Base-by-base conservation (phyloP, 192 early-diverging fungal genomes). In the Coemansia sp. region DNA sequence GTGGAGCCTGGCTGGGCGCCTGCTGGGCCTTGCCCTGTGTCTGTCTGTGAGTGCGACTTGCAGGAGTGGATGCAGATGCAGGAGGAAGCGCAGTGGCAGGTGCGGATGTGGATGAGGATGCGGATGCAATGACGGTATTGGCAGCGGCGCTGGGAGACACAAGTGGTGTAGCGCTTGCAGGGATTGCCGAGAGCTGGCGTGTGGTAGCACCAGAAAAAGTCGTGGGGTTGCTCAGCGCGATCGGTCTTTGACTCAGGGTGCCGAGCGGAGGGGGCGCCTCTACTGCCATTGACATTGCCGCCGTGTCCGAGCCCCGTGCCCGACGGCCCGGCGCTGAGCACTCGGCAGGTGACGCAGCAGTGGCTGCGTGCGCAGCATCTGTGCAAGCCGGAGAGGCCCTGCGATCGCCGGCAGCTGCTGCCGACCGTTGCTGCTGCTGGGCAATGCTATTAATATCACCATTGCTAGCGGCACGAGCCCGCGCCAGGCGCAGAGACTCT, bases 41-140 rank as follows among this genome's bases (percentile, higher is more conserved):
- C 59, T 60, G 59, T 36, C 42, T 45, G 42, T 16, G 46, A 9
- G 46, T 21, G 46, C 46, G 46, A 23, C 46, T 48, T 48, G 34
- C 23, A 60, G 16, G 31, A 11, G 38, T 38, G 26, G 59, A 13
- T 20, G 59, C 51, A 64, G 33, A 11, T 11, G 62, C 23, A 37
- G 36, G 18, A 31, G 46, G 20, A 48, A 23, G 21, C 10, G 46
- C 21, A 43, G 40, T 43, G 14, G 40, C 3, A 14, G 40, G 40
- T 18, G 48, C 38, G 26, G 26, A 20, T 24, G 45, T 20, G 45
- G 62, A 5, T 9, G 39, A 9, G 18, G 20, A 46, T 60, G 59
- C 24, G 24, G 55, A n/a, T 34, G 55, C 55, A 35, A 28, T 57
- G 33, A n/a, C n/a, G n/a, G n/a, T n/a, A n/a, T n/a, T n/a, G n/a